Evolutionary conservation across 2,329 filamentous ascomycete genomes (phyloP), one percentile per base, ranked within the genome.

Genomic region (Penicillium verrucosum): DNA sequence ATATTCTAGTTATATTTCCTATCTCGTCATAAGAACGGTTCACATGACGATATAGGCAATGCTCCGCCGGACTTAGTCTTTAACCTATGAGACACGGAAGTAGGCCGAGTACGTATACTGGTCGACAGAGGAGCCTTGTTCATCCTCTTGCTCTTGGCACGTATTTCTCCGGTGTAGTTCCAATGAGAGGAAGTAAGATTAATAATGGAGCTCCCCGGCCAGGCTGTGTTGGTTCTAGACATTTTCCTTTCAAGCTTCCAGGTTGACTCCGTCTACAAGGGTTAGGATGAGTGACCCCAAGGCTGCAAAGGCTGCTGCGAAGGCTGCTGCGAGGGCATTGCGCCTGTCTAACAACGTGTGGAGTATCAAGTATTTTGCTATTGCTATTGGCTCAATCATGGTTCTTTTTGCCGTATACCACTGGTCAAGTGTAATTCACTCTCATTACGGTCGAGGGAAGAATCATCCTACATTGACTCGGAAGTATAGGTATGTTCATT

Each of bases 351-450:
- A 54, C 5, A 62, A 62, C 50, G 56, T 49, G 27, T 62, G 60
- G 60, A 51, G 29, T n/a, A 41, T 41, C n/a, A 57, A 62, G 21
- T 62, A 59, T 21, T 59, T 59, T 51, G 59, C 60, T 8, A 62
- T 62, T 14, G 38, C 53, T 29, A 59, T 61, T 5, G 60, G 60
- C 1, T 34, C 47, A 3, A 59, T 61, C 9, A 62, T 62, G 59
- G 43, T 51, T 21, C 34, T 61, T 21, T 56, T 51, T 36, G 52
- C 42, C 11, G 9, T 55, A 47, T 49, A 46, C 14, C 59, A 62
- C 36, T 62, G 60, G 60, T 27, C 37, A 32, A 44, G 41, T 36
- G 46, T 61, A 12, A 30, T 51, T 23, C 29, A 50, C 14, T 37
- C 47, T 41, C 16, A 18, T n/a, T 50, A 46, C 48, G 50, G 54